Evolutionary conservation across 257 asterid species (phyloP).

Genomic region (Ocimum tenuiflorum): DNA sequence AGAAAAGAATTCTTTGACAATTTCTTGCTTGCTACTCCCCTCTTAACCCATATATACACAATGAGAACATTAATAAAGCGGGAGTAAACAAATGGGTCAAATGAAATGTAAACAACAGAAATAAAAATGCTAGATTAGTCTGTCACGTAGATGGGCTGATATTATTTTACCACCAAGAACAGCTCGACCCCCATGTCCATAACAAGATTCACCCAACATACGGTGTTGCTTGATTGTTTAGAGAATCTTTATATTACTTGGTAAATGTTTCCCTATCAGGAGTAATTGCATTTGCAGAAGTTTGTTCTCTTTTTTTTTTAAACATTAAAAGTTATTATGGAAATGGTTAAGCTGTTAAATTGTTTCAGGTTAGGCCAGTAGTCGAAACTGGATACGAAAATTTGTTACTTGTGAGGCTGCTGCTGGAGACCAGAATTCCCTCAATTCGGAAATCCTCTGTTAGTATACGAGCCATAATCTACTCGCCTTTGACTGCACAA

Average conservation of each 20-base stretch:
- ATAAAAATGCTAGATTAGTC: too few relatives aligned
- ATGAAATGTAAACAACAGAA: too few relatives aligned
- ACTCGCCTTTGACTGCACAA: neutral
- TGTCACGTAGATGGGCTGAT: too few relatives aligned
- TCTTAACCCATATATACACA: too few relatives aligned
- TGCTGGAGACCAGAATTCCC: slow-evolving; percentile 64
- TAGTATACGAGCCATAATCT: slow-evolving; percentile 30
- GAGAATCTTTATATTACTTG: neutral
- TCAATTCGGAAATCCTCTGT: slow-evolving; percentile 76
- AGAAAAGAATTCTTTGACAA: too few relatives aligned
- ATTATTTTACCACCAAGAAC: too few relatives aligned
- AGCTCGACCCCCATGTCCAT: too few relatives aligned
- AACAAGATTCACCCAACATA: neutral
- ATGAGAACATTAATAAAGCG: too few relatives aligned
- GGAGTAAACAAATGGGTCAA: too few relatives aligned
- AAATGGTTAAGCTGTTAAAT: slow-evolving; percentile 16
- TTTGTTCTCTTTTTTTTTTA: neutral
- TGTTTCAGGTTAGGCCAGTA: slow-evolving; percentile 85
- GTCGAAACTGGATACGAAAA: slow-evolving; percentile 97
- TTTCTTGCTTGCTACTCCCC: too few relatives aligned
- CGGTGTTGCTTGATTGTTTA: neutral
- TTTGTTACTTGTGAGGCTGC: slow-evolving; percentile 77
- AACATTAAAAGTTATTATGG: neutral
- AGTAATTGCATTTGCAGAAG: neutral
- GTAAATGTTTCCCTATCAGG: neutral